A percentile compares a stretch with the other conserved stretches of the same genome.
phyloP scores from a whole-genome alignment of 805 yeast genomes.

The Saccharomycopsis vini region DNA sequence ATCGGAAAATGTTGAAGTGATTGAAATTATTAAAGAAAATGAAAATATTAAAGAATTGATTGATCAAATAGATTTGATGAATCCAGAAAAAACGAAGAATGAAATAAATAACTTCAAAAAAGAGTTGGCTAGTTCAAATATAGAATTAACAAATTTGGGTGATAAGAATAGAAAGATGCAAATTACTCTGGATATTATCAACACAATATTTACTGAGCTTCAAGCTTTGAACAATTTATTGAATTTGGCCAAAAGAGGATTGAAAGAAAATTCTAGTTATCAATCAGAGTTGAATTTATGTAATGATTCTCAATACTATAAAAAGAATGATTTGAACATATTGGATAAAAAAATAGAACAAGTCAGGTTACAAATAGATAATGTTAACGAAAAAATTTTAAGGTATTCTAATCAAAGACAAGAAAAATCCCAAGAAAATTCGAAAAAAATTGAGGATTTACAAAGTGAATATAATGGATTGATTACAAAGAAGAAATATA shows the following conservation, averaged over 20 bases:
- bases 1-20: slow-evolving; percentile 15
- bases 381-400: slow-evolving; percentile 32
- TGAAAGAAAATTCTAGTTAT: slow-evolving; percentile 12
- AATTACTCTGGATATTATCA: slow-evolving; percentile 13
- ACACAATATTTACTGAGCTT: slow-evolving; percentile 11
- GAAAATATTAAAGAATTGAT: slow-evolving; percentile 11
- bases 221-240: slow-evolving; percentile 12
- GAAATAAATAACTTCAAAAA: slow-evolving; percentile 13
- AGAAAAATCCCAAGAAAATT: slow-evolving; percentile 29
- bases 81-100: slow-evolving; percentile 14
- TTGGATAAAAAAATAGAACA: slow-evolving; percentile 33
- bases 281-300: slow-evolving; percentile 11
- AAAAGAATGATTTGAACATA: slow-evolving; percentile 10
- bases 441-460: slow-evolving; percentile 28
- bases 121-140: slow-evolving; percentile 10
- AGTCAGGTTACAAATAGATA: slow-evolving; percentile 31
- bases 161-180: slow-evolving; percentile 14
- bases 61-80: slow-evolving; percentile 13
- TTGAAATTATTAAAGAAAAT: slow-evolving; percentile 9
- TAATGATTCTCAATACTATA: slow-evolving; percentile 15
- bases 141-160: slow-evolving; percentile 11
- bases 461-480: slow-evolving; percentile 31
- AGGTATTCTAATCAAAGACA: slow-evolving; percentile 31
- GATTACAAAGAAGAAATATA: slow-evolving; percentile 29
- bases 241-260: slow-evolving; percentile 12